These are phyloP conservation scores for Rhodotorula kratochvilovae DNA, from an alignment of 768 basidiomycete species.

Conservation along the genomic window DNA sequence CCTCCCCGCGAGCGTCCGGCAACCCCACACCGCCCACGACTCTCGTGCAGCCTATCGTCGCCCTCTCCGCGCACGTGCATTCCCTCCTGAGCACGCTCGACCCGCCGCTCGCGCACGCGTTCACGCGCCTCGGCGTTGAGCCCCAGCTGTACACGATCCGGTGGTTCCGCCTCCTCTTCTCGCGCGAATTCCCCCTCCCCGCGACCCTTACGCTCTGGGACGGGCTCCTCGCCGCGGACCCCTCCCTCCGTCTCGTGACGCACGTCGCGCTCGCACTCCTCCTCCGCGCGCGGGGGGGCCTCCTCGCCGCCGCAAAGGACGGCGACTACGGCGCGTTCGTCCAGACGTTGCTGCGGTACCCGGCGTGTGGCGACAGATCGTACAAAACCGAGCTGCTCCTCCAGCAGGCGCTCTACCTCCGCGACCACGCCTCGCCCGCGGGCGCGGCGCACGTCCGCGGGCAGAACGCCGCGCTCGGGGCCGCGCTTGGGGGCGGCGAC, in stretches of 20 bases:
- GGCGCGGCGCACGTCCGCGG: conserved; percentile 14
- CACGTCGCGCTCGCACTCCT: conserved; percentile 95
- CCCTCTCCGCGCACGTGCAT: conserved; percentile 75
- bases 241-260: conserved; percentile 66
- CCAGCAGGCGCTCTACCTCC: conserved; percentile 67
- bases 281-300: conserved; percentile 75
- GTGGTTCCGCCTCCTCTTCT: conserved; percentile 89
- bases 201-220: conserved; percentile 92
- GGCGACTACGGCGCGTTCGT: conserved; percentile 72
- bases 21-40: conserved; percentile 1
- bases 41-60: conserved; percentile 66
- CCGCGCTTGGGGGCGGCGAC: conserved; percentile 1
- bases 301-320: conserved; percentile 62
- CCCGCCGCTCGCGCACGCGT: conserved; percentile 66
- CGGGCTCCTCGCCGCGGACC: conserved; percentile 82
- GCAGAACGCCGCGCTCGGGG: conserved; percentile 35
- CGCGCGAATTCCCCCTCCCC: conserved; percentile 76
- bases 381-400: conserved; percentile 65
- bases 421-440: conserved; percentile 35
- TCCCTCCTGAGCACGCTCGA: conserved; percentile 71
- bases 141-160: conserved; percentile 98
- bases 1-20: background rate
- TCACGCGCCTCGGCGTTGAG: conserved; percentile 79
- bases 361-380: conserved; percentile 53
- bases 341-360: conserved; percentile 79